A percentile compares a stretch with the other conserved stretches of the same genome.
phyloP scores from a whole-genome alignment of 768 basidiomycete species.

The Tulasnella sp. region DNA sequence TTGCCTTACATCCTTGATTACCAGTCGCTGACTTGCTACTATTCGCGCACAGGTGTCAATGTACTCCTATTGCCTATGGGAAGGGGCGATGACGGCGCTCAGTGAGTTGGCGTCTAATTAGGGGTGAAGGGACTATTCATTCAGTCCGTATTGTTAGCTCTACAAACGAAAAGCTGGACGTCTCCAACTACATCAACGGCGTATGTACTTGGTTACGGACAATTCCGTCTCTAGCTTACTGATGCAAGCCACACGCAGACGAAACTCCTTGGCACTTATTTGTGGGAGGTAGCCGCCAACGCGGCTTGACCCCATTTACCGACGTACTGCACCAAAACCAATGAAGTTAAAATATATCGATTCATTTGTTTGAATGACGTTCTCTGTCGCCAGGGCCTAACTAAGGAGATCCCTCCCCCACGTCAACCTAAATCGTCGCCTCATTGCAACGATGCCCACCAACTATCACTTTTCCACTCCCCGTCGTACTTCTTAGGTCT shows the following conservation, averaged over 20 bases:
- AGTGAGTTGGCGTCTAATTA: conserved; percentile 38
- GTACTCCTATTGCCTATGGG: conserved; percentile 88
- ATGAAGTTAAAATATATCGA: no score
- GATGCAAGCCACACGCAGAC: conserved; percentile 31
- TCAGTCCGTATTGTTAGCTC: conserved; percentile 37
- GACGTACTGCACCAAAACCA: no score
- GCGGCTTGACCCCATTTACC: no score
- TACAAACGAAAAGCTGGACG: conserved; percentile 91
- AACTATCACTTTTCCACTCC: conserved; percentile 6
- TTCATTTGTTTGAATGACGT: no score
- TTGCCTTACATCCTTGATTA: not conserved
- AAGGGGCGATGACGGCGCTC: conserved; percentile 86
- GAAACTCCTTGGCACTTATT: conserved; percentile 66
- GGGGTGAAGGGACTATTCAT: not conserved
- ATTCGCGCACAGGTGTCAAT: conserved; percentile 38
- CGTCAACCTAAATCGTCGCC: no score
- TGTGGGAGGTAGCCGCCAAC: conserved; percentile 51
- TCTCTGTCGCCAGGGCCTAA: no score
- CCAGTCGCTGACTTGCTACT: not conserved
- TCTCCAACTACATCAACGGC: conserved; percentile 76
- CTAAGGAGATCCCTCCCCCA: no score
- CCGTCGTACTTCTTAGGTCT: conserved; percentile 18
- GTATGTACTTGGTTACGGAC: conserved; percentile 32
- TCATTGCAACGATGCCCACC: no score
- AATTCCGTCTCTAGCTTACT: not conserved